Evolutionary conservation across 345 rosid species (phyloP).

Genomic region (Acer campestre): DNA sequence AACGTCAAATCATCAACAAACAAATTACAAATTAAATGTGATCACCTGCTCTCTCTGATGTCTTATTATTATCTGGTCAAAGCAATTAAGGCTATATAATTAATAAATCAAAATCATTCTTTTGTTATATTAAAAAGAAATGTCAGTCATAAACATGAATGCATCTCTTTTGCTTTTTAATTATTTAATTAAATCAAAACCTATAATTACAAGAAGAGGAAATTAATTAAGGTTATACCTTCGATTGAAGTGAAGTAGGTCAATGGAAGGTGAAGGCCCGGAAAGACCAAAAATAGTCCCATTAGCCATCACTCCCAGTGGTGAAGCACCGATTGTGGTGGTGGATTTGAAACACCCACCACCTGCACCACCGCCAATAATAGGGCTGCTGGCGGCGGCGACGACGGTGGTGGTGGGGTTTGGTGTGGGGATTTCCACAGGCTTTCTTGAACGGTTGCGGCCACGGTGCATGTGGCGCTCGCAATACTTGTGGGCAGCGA

Average conservation of each 20-base stretch:
- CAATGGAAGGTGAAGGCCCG: conserved; percentile 54
- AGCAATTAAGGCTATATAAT: not conserved
- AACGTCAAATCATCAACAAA: not conserved
- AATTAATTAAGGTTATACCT: conserved; percentile 46
- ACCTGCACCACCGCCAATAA: conserved; percentile 22
- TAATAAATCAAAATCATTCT: not conserved
- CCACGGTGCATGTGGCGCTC: conserved; percentile 99
- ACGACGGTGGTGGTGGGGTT: conserved; percentile 24
- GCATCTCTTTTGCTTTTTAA: not conserved
- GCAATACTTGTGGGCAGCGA: conserved; percentile 88
- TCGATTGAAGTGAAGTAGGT: conserved; percentile 56
- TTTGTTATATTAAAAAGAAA: not conserved
- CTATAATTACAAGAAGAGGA: not conserved
- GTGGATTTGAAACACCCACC: conserved; percentile 19
- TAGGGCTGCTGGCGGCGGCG: not conserved
- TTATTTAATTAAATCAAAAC: no score
- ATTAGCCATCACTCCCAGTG: conserved; percentile 35
- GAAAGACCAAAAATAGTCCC: conserved; percentile 50
- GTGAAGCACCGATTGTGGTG: conserved; percentile 24
- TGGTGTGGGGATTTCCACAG: conserved; percentile 90
- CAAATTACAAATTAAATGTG: not conserved
- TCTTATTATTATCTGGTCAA: not conserved
- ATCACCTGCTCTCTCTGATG: not conserved
- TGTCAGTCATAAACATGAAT: no score
- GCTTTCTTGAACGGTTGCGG: conserved; percentile 99